Evolutionary conservation across 345 rosid genomes (phyloP).

Genomic region (Raphanus raphanistrum): DNA sequence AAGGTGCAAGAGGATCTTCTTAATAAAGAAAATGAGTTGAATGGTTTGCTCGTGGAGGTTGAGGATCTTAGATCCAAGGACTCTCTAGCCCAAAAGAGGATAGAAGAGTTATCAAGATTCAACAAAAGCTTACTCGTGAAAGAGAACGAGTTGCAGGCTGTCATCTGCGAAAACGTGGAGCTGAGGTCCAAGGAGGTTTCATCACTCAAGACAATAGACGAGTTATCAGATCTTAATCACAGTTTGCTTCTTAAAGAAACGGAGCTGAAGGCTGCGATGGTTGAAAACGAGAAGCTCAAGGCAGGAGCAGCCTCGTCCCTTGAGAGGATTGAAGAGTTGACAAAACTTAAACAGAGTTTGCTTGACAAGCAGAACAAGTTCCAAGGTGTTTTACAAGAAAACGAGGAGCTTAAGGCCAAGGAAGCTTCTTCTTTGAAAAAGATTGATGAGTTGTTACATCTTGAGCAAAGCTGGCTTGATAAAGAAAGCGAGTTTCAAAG

Average conservation of each 20-base stretch:
- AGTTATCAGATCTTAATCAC: slow-evolving; percentile 47
- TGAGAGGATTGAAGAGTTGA: slow-evolving; percentile 62
- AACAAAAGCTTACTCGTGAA: slow-evolving; percentile 22
- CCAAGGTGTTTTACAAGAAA: slow-evolving; percentile 48
- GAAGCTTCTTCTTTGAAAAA: slow-evolving; percentile 27
- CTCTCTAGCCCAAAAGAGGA: slow-evolving; percentile 25
- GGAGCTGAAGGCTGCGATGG: slow-evolving; percentile 30
- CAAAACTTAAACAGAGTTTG: slow-evolving; percentile 39
- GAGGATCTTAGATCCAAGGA: slow-evolving; percentile 30
- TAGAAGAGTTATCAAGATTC: slow-evolving; percentile 30
- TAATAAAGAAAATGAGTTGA: slow-evolving; percentile 44
- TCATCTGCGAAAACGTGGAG: slow-evolving; percentile 26
- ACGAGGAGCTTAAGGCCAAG: slow-evolving; percentile 58
- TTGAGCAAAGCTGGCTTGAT: slow-evolving; percentile 30
- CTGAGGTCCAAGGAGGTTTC: slow-evolving; percentile 37
- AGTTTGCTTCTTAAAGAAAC: slow-evolving; percentile 36
- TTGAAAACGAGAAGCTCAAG: slow-evolving; percentile 34
- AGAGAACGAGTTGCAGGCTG: slow-evolving; percentile 27
- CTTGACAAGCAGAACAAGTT: slow-evolving; percentile 30
- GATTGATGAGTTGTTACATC: slow-evolving; percentile 38
- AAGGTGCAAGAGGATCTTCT: slow-evolving; percentile 50
- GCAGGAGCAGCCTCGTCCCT: slow-evolving; percentile 40
- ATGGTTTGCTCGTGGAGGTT: slow-evolving; percentile 27
- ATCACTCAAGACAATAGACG: slow-evolving; percentile 61
- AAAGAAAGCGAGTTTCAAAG: slow-evolving; percentile 17